Evolutionary conservation across 2,329 filamentous ascomycete species (phyloP).

Genomic region (Zymoseptoria brevis): DNA sequence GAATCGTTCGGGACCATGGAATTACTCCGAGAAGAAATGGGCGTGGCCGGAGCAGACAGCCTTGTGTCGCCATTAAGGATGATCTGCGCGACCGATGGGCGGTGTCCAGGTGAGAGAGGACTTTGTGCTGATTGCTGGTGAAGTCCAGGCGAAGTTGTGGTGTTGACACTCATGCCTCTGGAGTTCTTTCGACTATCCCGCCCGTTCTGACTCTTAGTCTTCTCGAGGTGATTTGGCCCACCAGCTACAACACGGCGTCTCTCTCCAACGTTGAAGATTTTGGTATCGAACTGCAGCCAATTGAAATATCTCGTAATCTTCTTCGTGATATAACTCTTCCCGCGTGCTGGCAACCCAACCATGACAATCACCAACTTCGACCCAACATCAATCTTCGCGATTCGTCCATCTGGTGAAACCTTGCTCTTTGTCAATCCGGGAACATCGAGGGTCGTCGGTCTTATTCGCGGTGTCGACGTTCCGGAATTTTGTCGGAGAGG

Average conservation of each 20-base stretch:
- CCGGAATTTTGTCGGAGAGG: conserved; percentile 60
- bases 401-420: conserved; percentile 90
- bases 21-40: conserved; percentile 6
- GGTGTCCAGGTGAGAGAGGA: conserved; percentile 12
- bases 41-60: conserved; percentile 28
- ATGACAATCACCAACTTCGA: conserved; percentile 97
- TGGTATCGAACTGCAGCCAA: conserved; percentile 93
- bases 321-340: conserved; percentile 98
- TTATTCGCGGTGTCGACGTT: conserved; percentile 67
- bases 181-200: conserved; percentile 11
- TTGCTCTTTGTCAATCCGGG: conserved; percentile 92
- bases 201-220: conserved; percentile 19
- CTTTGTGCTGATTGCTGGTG: conserved; percentile 16
- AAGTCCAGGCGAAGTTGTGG: conserved; percentile 12
- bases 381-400: conserved; percentile 86
- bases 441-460: conserved; percentile 93
- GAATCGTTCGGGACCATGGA: conserved; percentile 17
- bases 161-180: conserved; percentile 19
- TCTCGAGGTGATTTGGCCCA: conserved; percentile 34
- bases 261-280: conserved; percentile 96
- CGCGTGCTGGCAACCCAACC: conserved; percentile 89
- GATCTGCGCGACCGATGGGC: conserved; percentile 45
- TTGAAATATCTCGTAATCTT: conserved; percentile 92
- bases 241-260: conserved; percentile 71
- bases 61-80: conserved; percentile 50